Base-by-base conservation (phyloP, 2,329 filamentous ascomycete species). In the Didymosphaeria variabile region DNA sequence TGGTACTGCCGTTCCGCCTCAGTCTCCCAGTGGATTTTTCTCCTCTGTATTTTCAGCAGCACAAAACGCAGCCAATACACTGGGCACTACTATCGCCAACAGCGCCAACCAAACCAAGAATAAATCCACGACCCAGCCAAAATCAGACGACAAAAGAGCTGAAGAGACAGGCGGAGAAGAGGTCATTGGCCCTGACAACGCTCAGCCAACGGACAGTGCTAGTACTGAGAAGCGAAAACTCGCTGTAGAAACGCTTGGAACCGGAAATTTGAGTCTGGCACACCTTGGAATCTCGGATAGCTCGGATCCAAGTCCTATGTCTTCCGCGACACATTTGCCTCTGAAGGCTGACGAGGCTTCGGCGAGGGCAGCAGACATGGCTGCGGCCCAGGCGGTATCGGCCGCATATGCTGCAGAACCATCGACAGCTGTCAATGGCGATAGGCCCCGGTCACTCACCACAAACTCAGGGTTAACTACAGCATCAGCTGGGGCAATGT, bases 41-140 rank as follows among this genome's bases (percentile, higher is more conserved):
- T 97, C 93, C 5, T 94, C 92, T 29, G 91, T 99, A 74, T 88
- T 99, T 66, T 94, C 93, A 44, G 94, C 91, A 49, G 95, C 95
- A 19, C 94, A 98, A 78, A 97, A 91, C 85, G 94, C 94, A 46
- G 93, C 94, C 15, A 93, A 83, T 66, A 89, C 87, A 19, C 77
- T 94, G 5, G 92, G 86, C 68, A 92, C 86, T 65, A 92, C 89
- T 51, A 90, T 97, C 50, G 87, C 88, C 52, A 94, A 88, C 74
- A 86, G 85, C 4, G 82, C 79, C 36, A 80, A 85, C 32, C 63
- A 71, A 8, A 85, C 86, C 54, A 83, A 81, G 65, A 85, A 80
- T 66, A 82, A 82, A 68, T 82, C 79, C 65, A 82, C 78, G 49
- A 82, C 71, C 62, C 80, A 74, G 34, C 72, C 72, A 40, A 66